Conservation (phyloP, 73 alveolate species). For the Paramecium biaurelia region DNA sequence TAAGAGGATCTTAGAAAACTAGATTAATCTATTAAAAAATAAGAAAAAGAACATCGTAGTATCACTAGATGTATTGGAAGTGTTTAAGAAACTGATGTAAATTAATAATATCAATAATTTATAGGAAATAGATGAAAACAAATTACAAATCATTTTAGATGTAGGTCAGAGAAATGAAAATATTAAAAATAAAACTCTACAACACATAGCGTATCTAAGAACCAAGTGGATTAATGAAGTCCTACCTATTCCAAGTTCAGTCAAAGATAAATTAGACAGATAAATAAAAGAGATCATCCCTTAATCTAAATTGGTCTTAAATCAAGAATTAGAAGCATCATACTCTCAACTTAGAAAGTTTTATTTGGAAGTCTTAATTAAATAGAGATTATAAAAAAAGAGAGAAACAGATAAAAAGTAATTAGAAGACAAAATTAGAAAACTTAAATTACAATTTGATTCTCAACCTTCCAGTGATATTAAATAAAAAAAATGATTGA, state of each 20-base stretch:
- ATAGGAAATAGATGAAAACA: background rate
- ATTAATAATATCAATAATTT: background rate
- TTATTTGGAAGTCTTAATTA: background rate
- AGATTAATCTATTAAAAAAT: background rate
- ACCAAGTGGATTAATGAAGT: slow-evolving; percentile 45
- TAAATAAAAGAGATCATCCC: background rate
- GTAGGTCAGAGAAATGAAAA: background rate
- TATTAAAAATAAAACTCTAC: background rate
- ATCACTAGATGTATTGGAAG: background rate
- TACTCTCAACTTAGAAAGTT: background rate
- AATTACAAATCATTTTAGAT: background rate
- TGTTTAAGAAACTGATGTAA: background rate
- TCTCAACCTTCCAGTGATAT: too few species aligned
- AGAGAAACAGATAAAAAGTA: too few species aligned
- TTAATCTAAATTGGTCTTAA: background rate
- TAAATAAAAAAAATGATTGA: too few species aligned
- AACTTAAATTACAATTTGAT: too few species aligned
- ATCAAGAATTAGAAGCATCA: background rate
- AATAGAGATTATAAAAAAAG: background rate
- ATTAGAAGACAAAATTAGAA: too few species aligned
- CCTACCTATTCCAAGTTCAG: background rate
- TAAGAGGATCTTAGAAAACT: background rate
- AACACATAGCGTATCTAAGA: slow-evolving; percentile 16
- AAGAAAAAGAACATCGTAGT: slow-evolving; percentile 37
- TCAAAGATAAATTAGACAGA: background rate